Percentiles rank a stretch among this genome's conserved stretches.
These are phyloP conservation scores for Wickerhamia fluorescens DNA, from an alignment of 805 yeast species.

Conservation along the genomic window DNA sequence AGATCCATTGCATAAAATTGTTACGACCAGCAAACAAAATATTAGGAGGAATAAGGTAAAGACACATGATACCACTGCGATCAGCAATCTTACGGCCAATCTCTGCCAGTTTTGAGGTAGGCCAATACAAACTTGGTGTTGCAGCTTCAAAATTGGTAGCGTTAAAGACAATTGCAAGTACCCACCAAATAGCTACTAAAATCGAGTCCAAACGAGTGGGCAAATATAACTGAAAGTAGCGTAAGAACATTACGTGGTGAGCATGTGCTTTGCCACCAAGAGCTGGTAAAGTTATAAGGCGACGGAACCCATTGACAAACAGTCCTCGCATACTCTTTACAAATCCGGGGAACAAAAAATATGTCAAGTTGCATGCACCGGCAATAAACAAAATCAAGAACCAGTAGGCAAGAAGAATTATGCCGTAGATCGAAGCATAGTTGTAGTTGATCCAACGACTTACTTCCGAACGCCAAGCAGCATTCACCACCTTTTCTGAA, in stretches of 20 bases:
- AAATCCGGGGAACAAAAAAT: constrained; percentile 16
- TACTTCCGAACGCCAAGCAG: constrained; percentile 20
- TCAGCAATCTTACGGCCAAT: constrained; percentile 42
- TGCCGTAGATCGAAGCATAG: constrained; percentile 33
- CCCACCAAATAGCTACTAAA: constrained; percentile 32
- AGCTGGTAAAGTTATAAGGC: constrained; percentile 28
- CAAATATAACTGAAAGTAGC: constrained; percentile 18
- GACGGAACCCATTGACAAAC: constrained; percentile 15
- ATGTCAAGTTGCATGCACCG: constrained; percentile 23
- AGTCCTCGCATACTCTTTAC: constrained; percentile 20
- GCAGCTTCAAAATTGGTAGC: constrained; percentile 20
- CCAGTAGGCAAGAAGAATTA: constrained; percentile 24
- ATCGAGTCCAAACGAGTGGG: constrained; percentile 51
- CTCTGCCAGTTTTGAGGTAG: constrained; percentile 16
- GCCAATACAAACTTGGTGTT: constrained; percentile 19
- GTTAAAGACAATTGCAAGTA: constrained; percentile 23
- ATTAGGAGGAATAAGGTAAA: constrained; percentile 50
- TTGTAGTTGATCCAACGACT: constrained; percentile 27
- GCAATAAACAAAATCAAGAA: constrained; percentile 22
- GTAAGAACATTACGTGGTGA: constrained; percentile 7
- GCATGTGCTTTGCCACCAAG: constrained; percentile 20
- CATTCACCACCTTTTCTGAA: constrained; percentile 14
- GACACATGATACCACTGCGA: constrained; percentile 44
- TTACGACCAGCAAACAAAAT: constrained; percentile 53
- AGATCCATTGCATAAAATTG: constrained; percentile 15